Evolutionary conservation across 2,329 filamentous ascomycete genomes (phyloP).

Genomic region (Corinectria fuckeliana): DNA sequence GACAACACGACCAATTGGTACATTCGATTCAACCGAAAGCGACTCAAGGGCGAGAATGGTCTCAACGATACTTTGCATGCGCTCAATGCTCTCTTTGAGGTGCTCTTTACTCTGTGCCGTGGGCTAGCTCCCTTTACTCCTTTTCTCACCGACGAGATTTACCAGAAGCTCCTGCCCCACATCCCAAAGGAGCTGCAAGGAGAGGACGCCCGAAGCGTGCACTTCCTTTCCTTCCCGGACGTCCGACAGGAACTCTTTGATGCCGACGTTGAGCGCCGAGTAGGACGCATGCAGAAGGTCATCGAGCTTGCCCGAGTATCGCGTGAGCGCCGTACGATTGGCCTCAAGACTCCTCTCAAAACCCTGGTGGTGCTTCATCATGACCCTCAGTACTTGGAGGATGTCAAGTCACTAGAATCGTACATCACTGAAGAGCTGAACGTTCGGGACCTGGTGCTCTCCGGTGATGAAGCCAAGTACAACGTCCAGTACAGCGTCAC

Average conservation of each 20-base stretch:
- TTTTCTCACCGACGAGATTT: conserved; percentile 95
- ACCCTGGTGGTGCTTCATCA: conserved; percentile 88
- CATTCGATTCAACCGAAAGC: conserved; percentile 90
- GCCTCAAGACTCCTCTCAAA: conserved; percentile 90
- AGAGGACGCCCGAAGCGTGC: conserved; percentile 83
- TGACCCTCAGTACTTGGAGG: conserved; percentile 81
- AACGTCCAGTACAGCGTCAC: conserved; percentile 89
- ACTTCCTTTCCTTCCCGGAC: conserved; percentile 90
- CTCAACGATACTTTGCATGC: conserved; percentile 87
- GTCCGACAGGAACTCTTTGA: conserved; percentile 90
- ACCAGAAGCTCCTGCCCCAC: conserved; percentile 79
- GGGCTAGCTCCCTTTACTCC: conserved; percentile 94
- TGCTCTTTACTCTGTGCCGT: conserved; percentile 86
- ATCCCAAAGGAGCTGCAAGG: conserved; percentile 75
- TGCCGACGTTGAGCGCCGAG: conserved; percentile 81
- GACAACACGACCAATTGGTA: conserved; percentile 99
- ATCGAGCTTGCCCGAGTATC: conserved; percentile 90
- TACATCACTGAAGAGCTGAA: conserved; percentile 95
- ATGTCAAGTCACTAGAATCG: conserved; percentile 82
- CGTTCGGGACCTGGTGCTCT: conserved; percentile 82
- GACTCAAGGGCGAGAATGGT: conserved; percentile 89
- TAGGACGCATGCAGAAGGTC: conserved; percentile 91
- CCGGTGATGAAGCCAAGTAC: conserved; percentile 87
- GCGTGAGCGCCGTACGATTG: conserved; percentile 82
- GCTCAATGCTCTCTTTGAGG: conserved; percentile 92